Percentiles rank a stretch among this genome's conserved stretches.
Evolutionary conservation across 768 basidiomycete species (phyloP).

Genomic region (Amanita exitialis): DNA sequence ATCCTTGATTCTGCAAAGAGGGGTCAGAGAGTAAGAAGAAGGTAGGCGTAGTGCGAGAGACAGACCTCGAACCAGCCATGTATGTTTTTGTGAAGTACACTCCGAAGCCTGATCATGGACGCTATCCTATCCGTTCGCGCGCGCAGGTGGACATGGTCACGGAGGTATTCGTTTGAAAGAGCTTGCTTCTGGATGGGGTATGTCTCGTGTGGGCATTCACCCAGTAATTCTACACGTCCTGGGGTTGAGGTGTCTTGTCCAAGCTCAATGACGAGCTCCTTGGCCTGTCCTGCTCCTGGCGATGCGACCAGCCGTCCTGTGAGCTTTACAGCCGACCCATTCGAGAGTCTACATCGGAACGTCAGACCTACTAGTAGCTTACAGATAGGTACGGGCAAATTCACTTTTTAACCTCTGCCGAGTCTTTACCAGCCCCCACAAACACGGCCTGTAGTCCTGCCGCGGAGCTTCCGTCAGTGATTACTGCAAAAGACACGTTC

Average conservation of each 20-base stretch:
- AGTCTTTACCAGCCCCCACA: slow-evolving; percentile 23
- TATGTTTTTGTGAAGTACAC: slow-evolving; percentile 44
- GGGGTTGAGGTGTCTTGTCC: slow-evolving; percentile 12
- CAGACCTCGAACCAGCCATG: slow-evolving; percentile 66
- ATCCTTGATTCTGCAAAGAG: slow-evolving; percentile 54
- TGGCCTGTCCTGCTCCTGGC: slow-evolving; percentile 34
- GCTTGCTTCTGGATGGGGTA: slow-evolving; percentile 93
- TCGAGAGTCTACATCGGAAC: slow-evolving; percentile 12
- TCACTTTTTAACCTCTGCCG: slow-evolving; percentile 20
- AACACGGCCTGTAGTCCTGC: slow-evolving; percentile 77
- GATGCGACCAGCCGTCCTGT: slow-evolving; percentile 33
- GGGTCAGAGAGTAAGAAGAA: too few relatives aligned
- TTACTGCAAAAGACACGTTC: slow-evolving; percentile 73
- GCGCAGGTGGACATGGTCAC: slow-evolving; percentile 84
- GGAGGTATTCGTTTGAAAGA: slow-evolving; percentile 67
- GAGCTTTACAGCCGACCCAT: slow-evolving; percentile 14
- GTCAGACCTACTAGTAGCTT: not conserved
- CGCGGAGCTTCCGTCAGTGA: slow-evolving; percentile 72
- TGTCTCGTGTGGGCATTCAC: slow-evolving; percentile 47
- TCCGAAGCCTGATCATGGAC: slow-evolving; percentile 68
- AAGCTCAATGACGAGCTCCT: slow-evolving; percentile 37
- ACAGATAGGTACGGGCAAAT: slow-evolving; percentile 1
- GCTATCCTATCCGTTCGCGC: slow-evolving; percentile 64
- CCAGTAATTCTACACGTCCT: slow-evolving; percentile 25
- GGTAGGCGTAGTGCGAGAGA: not conserved